Percentiles rank a stretch among this genome's conserved stretches.
phyloP scores from a whole-genome alignment of 2,329 filamentous ascomycete genomes.

The Stachybotrys elegans region DNA sequence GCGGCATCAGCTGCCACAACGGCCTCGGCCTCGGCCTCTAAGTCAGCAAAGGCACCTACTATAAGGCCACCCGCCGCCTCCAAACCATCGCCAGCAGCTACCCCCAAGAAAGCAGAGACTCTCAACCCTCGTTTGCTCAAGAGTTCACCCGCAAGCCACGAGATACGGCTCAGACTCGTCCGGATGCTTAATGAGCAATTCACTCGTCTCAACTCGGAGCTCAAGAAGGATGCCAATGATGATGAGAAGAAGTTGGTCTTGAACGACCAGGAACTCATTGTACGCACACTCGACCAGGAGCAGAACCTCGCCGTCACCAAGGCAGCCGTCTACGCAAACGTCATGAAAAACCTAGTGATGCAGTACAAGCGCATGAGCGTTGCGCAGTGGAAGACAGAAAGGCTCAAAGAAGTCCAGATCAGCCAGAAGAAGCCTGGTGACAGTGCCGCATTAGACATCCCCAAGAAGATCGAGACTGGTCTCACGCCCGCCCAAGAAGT shows the following conservation, averaged over 20 bases:
- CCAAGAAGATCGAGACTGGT: constrained; percentile 61
- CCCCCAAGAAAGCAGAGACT: constrained; percentile 36
- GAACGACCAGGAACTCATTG: constrained; percentile 62
- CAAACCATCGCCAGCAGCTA: constrained; percentile 11
- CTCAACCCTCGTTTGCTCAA: constrained; percentile 65
- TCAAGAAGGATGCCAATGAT: constrained; percentile 45
- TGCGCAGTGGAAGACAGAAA: constrained; percentile 65
- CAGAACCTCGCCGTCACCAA: constrained; percentile 66
- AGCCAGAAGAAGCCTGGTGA: constrained; percentile 22
- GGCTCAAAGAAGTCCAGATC: constrained; percentile 34
- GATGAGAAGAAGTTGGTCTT: constrained; percentile 50
- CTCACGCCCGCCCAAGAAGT: constrained; percentile 65
- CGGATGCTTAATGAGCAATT: constrained; percentile 62
- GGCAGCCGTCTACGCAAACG: constrained; percentile 69
- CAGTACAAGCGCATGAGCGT: constrained; percentile 70
- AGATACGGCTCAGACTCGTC: constrained; percentile 52
- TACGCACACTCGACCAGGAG: constrained; percentile 70
- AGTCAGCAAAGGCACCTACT: too few relatives aligned
- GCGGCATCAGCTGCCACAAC: constrained; percentile 6
- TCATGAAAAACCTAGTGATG: constrained; percentile 77
- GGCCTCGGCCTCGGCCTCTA: constrained; percentile 5
- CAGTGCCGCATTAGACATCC: constrained; percentile 25
- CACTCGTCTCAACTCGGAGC: constrained; percentile 59
- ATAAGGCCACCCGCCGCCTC: too few relatives aligned
- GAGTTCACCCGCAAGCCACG: constrained; percentile 51